Percentiles rank a stretch among this genome's conserved stretches.
phyloP scores from a whole-genome alignment of 1,284 basidiomycete genomes.

The Kwoniella shivajii region DNA sequence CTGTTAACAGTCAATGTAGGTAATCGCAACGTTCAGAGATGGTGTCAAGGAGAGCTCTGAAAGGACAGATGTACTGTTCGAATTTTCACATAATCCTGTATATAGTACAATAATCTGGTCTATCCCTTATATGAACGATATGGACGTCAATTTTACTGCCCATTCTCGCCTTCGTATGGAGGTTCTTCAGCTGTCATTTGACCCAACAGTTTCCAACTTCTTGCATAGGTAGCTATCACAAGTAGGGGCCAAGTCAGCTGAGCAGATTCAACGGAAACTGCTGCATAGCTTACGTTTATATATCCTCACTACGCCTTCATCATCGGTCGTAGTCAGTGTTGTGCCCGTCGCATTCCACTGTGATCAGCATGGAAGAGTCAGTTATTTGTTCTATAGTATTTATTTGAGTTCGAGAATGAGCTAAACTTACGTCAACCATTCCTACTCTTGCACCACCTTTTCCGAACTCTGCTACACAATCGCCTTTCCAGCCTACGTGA shows the following conservation, averaged over 20 bases:
- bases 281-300: constrained; percentile 67
- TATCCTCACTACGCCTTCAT: constrained; percentile 81
- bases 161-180: constrained; percentile 34
- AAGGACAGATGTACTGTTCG: too few species aligned
- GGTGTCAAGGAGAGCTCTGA: too few species aligned
- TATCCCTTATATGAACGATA: too few species aligned
- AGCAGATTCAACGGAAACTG: background rate
- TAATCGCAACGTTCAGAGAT: too few species aligned
- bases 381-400: background rate
- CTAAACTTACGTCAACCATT: constrained; percentile 71
- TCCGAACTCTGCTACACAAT: constrained; percentile 78
- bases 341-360: constrained; percentile 65
- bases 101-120: too few species aligned
- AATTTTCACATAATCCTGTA: too few species aligned
- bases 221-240: constrained; percentile 53
- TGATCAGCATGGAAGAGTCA: background rate
- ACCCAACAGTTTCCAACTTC: constrained; percentile 52
- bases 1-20: too few species aligned
- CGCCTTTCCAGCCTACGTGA: constrained; percentile 65
- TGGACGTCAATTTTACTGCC: too few species aligned
- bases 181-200: constrained; percentile 54
- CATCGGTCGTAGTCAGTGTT: constrained; percentile 81
- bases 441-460: constrained; percentile 79
- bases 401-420: background rate
- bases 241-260: background rate